Evolutionary conservation across 176 grass and related monocot genomes (phyloP), one percentile per base, ranked within the genome.

Genomic region (Aegilops sharonensis): DNA sequence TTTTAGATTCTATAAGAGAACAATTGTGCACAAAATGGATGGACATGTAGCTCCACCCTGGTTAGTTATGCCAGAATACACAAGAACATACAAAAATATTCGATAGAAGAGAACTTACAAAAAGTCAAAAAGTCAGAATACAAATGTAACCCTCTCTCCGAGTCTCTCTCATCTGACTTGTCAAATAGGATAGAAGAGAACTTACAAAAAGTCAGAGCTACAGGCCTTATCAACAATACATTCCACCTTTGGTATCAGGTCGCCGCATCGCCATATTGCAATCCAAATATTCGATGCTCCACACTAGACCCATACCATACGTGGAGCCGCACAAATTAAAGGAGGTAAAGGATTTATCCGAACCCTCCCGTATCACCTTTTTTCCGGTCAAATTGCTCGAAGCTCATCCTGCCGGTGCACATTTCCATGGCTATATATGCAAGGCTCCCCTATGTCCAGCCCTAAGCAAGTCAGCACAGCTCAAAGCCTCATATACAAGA

Each of bases 201-300:
- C 56, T 59, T 84, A 18, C 1, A 15, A 65, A 67, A 86, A 72
- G 88, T 62, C 68, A 70, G 67, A 77, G 21, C 54, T 76, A 8
- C 27, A 42, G 71, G 79, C 84, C 89, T 73, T 90, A 90, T 86
- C 54, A 54, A 68, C 54, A 54, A 82, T 37, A 20, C 54, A 59
- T 59, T 59, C 54, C 54, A 18, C 78, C 77, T 25, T 85, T 61
- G 48, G 83, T 75, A 68, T 85, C 81, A 69, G 35, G 63, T 57
- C 66, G 72, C 57, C 61, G 78, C 83, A 47, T 5, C 6, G 15
- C 30, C 60, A 65, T 54, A 54, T 82, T 54, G 84, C 73, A 30
- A 39, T 79, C 77, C 78, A 83, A 78, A 83, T 87, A 87, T 90
- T 90, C 88, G 72, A 86, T 59, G 54, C 54, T 59, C 54, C 18